phyloP scores from a whole-genome alignment of 192 early-diverging fungal species.

The Entomortierella lignicola region DNA sequence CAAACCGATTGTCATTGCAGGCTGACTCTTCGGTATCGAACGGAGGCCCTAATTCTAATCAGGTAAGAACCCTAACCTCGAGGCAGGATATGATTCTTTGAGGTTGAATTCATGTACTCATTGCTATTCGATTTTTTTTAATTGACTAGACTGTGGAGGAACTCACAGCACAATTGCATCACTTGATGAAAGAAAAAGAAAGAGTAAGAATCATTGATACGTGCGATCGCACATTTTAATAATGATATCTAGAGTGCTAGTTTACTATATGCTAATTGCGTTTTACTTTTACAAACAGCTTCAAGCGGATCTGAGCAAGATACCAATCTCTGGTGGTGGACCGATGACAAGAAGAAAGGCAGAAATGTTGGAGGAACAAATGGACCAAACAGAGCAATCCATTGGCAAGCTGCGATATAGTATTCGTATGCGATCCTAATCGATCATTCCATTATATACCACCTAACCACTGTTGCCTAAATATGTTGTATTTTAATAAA shows the following conservation, averaged over 20 bases:
- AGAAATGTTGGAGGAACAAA: slow-evolving; percentile 61
- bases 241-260: too few relatives aligned
- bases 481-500: background rate
- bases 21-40: slow-evolving; percentile 14
- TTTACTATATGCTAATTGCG: too few relatives aligned
- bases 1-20: slow-evolving; percentile 35
- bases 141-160: slow-evolving; percentile 38
- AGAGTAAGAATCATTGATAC: slow-evolving; percentile 19
- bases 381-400: slow-evolving; percentile 62
- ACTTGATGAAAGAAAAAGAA: slow-evolving; percentile 60
- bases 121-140: background rate
- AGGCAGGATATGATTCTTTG: too few relatives aligned
- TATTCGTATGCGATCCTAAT: slow-evolving; percentile 52
- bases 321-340: slow-evolving; percentile 64
- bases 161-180: slow-evolving; percentile 56
- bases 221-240: background rate
- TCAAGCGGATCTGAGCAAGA: slow-evolving; percentile 61
- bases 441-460: background rate
- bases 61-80: slow-evolving; percentile 4
- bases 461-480: background rate
- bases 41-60: background rate
- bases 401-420: slow-evolving; percentile 62
- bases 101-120: background rate
- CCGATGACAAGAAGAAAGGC: slow-evolving; percentile 57
- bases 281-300: slow-evolving; percentile 29